A percentile compares a stretch with the other conserved stretches of the same genome.
phyloP scores from a whole-genome alignment of 208 protist genomes.

The Jaenimonas drosophilae region DNA sequence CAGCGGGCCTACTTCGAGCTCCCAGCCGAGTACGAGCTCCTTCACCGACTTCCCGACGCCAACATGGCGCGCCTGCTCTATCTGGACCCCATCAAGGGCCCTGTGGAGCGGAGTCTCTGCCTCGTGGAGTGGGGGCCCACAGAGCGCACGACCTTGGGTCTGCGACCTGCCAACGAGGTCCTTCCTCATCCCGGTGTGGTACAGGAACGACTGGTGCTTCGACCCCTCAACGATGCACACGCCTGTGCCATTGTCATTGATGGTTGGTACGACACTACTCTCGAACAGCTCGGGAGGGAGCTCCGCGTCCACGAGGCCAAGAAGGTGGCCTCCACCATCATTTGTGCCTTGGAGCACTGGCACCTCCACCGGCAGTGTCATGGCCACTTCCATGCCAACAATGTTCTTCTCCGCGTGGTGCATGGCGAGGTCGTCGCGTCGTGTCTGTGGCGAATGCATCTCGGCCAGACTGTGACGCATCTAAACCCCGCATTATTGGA shows the following conservation, averaged over 20 bases:
- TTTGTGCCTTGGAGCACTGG: slow-evolving; percentile 80
- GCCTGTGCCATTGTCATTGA: slow-evolving; percentile 48
- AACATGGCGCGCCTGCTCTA: slow-evolving; percentile 54
- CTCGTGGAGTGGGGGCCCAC: slow-evolving; percentile 21
- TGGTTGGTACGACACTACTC: slow-evolving; percentile 70
- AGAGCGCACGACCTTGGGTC: slow-evolving; percentile 2
- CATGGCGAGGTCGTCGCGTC: slow-evolving; percentile 33
- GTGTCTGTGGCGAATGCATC: slow-evolving; percentile 52
- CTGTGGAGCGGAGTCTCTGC: slow-evolving; percentile 52
- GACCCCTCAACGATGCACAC: slow-evolving; percentile 12
- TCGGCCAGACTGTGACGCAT: too few relatives aligned
- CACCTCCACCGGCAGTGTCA: slow-evolving; percentile 70
- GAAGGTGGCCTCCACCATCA: slow-evolving; percentile 42
- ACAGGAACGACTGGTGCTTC: slow-evolving; percentile 48
- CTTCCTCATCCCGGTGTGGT: slow-evolving; percentile 50
- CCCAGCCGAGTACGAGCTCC: slow-evolving; percentile 52
- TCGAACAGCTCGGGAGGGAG: slow-evolving; percentile 11
- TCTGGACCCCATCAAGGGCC: slow-evolving; percentile 27
- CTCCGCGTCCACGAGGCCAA: not conserved
- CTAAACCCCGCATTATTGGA: too few relatives aligned
- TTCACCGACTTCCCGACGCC: slow-evolving; percentile 24
- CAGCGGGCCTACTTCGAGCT: slow-evolving; percentile 24
- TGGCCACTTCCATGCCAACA: slow-evolving; percentile 52
- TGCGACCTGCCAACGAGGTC: slow-evolving; percentile 21
- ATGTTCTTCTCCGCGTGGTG: slow-evolving; percentile 58